Evolutionary conservation across 1,139 yeast genomes (phyloP).

Genomic region (Scheffersomyces quercinus): DNA sequence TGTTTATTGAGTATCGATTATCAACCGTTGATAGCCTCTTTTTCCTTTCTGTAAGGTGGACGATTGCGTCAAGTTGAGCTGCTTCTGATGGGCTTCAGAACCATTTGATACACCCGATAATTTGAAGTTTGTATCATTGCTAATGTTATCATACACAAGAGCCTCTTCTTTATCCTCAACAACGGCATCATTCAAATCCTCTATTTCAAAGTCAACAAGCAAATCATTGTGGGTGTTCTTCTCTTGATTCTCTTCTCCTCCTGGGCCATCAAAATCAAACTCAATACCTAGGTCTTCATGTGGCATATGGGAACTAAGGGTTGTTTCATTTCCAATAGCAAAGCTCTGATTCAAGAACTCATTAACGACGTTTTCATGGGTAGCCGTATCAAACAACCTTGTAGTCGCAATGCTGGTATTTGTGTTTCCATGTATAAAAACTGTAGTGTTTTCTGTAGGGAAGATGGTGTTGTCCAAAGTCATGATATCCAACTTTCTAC

Average conservation of each 20-base stretch:
- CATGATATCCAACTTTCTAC: conserved; percentile 15
- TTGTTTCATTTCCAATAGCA: no score
- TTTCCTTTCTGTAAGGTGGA: no score
- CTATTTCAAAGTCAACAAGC: conserved; percentile 8
- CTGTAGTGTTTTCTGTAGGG: conserved; percentile 5
- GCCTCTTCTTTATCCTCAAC: conserved; percentile 2
- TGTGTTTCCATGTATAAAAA: background rate
- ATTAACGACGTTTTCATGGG: no score
- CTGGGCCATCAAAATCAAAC: conserved; percentile 8
- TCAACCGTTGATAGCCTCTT: no score
- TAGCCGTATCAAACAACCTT: no score
- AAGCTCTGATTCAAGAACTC: no score
- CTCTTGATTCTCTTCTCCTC: conserved; percentile 1
- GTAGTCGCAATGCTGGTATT: no score
- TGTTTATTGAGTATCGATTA: no score
- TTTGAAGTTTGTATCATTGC: conserved; percentile 13
- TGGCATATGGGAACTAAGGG: background rate
- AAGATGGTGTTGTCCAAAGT: conserved; percentile 9
- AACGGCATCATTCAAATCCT: conserved; percentile 5
- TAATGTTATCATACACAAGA: conserved; percentile 5
- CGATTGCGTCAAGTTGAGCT: no score
- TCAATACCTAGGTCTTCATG: conserved; percentile 5
- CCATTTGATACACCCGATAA: no score
- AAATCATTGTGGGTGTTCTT: background rate
- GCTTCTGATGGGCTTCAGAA: no score